Evolutionary conservation across 2,329 filamentous ascomycete species (phyloP).

Genomic region (Oidium heveae): DNA sequence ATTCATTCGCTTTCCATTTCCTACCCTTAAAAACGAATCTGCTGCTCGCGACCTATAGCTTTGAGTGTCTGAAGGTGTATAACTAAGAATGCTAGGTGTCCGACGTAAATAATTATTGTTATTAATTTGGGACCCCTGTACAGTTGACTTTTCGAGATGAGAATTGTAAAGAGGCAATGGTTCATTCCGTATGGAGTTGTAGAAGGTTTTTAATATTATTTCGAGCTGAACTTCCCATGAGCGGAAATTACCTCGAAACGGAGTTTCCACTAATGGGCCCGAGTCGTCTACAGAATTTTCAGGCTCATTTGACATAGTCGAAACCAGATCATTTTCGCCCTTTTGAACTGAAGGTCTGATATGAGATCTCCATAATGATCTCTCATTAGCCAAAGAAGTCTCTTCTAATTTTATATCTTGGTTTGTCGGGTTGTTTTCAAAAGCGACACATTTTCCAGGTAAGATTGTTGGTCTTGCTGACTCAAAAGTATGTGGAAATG

Average conservation of each 20-base stretch:
- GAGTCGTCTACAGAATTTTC: slow-evolving; percentile 25
- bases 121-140: slow-evolving; percentile 22
- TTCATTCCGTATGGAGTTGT: slow-evolving; percentile 66
- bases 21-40: slow-evolving; percentile 16
- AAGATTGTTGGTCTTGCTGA: slow-evolving; percentile 24
- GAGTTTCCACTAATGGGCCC: slow-evolving; percentile 52
- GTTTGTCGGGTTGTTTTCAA: slow-evolving; percentile 7
- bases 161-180: slow-evolving; percentile 68
- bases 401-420: slow-evolving; percentile 5
- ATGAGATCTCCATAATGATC: slow-evolving; percentile 13
- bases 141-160: slow-evolving; percentile 20
- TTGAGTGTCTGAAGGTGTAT: slow-evolving; percentile 63
- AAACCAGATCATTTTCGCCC: slow-evolving; percentile 9
- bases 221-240: slow-evolving; percentile 82
- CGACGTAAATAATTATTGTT: slow-evolving; percentile 45
- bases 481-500: slow-evolving; percentile 40
- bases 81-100: slow-evolving; percentile 76
- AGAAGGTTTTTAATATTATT: slow-evolving; percentile 75
- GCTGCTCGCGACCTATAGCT: slow-evolving; percentile 48
- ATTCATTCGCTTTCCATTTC: slow-evolving; percentile 42
- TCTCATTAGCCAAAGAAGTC: slow-evolving; percentile 13
- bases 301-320: slow-evolving; percentile 14
- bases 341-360: slow-evolving; percentile 11
- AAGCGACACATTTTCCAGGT: slow-evolving; percentile 15
- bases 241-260: slow-evolving; percentile 48